These are phyloP conservation scores for Mallotus nudiflorus DNA, from an alignment of 345 rosid genomes.

Conservation along the genomic window DNA sequence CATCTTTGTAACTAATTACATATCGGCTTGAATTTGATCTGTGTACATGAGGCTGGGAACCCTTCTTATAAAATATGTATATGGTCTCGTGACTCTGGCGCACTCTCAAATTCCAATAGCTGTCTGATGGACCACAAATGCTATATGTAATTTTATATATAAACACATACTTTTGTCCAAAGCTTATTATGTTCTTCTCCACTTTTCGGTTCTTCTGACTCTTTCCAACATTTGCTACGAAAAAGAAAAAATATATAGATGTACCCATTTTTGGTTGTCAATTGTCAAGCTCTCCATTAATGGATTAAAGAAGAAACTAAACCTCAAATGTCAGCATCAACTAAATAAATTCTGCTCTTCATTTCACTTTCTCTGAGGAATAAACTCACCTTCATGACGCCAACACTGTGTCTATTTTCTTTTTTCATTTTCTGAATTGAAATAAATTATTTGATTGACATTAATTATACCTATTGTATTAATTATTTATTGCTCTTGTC, in stretches of 20 bases:
- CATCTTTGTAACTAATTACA: too few relatives aligned
- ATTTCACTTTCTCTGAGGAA: conserved; percentile 24
- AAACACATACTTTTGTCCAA: conserved; percentile 1
- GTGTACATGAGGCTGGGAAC: too few relatives aligned
- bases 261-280: conserved; percentile 24
- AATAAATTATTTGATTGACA: not conserved
- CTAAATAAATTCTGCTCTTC: not conserved
- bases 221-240: conserved; percentile 13
- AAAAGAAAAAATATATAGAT: conserved; percentile 5
- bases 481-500: not conserved
- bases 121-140: conserved; percentile 36
- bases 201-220: conserved; percentile 20
- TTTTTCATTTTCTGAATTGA: not conserved
- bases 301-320: conserved; percentile 17
- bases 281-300: conserved; percentile 27
- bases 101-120: conserved; percentile 22
- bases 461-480: not conserved
- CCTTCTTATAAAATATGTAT: not conserved
- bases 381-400: conserved; percentile 19
- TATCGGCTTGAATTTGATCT: too few relatives aligned
- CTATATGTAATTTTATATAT: too few relatives aligned
- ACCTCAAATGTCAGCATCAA: conserved; percentile 31
- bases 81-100: conserved; percentile 27
- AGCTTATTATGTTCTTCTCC: not conserved
- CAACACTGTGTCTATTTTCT: not conserved